These are phyloP conservation scores for Coleophoma cylindrospora DNA, from an alignment of 2,329 filamentous ascomycete species.

Conservation along the genomic window DNA sequence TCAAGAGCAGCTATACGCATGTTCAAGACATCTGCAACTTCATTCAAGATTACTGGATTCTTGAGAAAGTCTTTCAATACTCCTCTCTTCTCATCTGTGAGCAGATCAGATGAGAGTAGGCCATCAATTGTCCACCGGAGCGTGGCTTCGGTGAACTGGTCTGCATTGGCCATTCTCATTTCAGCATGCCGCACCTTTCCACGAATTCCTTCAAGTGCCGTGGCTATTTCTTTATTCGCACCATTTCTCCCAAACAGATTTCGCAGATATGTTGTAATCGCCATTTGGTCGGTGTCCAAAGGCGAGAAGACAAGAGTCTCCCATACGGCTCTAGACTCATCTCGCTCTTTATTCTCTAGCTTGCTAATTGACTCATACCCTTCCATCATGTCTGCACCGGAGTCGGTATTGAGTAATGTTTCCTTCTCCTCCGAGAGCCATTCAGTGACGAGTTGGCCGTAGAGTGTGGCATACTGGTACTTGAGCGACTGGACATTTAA, in stretches of 20 bases:
- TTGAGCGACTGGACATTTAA: conserved; percentile 45
- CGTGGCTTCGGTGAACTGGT: conserved; percentile 33
- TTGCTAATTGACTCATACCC: conserved; percentile 42
- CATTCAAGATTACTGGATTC: conserved; percentile 42
- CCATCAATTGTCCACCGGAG: conserved; percentile 42
- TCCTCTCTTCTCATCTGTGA: conserved; percentile 44
- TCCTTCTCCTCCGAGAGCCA: conserved; percentile 36
- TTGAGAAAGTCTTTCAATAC: conserved; percentile 45
- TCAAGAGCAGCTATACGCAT: conserved; percentile 47
- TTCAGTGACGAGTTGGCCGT: conserved; percentile 48
- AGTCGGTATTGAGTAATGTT: background rate
- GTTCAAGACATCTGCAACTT: conserved; percentile 53
- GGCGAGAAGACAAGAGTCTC: conserved; percentile 50
- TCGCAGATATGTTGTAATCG: conserved; percentile 44
- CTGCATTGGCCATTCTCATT: conserved; percentile 8
- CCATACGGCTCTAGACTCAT: conserved; percentile 45
- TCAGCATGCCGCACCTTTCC: conserved; percentile 33
- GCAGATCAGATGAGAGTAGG: conserved; percentile 42
- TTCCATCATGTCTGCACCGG: conserved; percentile 8
- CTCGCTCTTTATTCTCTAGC: conserved; percentile 37
- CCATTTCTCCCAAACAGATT: conserved; percentile 37
- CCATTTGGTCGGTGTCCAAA: conserved; percentile 36
- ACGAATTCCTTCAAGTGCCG: conserved; percentile 36
- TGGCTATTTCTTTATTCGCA: conserved; percentile 30
- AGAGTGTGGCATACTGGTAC: conserved; percentile 50